Base-by-base conservation (phyloP, 2,329 filamentous ascomycete genomes). In the Penicillium sp. region DNA sequence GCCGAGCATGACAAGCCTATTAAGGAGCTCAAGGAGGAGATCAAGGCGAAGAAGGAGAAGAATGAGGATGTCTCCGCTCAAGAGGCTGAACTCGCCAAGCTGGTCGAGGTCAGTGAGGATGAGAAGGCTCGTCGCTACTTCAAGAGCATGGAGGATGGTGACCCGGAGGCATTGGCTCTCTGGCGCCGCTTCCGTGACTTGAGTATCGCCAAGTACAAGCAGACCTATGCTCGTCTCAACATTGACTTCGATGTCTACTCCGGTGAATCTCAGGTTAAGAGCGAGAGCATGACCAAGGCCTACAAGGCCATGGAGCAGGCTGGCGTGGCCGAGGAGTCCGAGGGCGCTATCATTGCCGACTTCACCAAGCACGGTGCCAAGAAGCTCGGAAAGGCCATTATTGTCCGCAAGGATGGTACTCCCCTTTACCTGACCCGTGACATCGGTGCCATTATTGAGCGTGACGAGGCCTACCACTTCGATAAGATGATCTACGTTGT, bases 401-500 rank as follows among this genome's bases (percentile, higher is more conserved):
- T 90, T 47, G 80, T 88, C 62, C 86, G 86, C 69, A 84, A 86
- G 74, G 84, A 87, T 58, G 88, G 88, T 35, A 89, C 85, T 2
- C 84, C 84, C 11, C 80, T 87, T 1, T 90, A 90, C 71, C 78
- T 90, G 35, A 86, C 88, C 27, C 83, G 88, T 64, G 88, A 90
- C 69, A 84, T 90, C 43, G 88, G 85, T 13, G 85, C 86, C 5
- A 85, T 85, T 29, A 70, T 85, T 21, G 86, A 89, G 73, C 83
- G 87, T 69, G 79, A 81, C 55, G 80, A 87, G 56, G 80, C 82
- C 56, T 85, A 85, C 71, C 71, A 84, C 64, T 87, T 86, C 64
- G 86, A 88, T 71, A 84, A 84, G 75, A 87, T 88, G 85, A 85
- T 88, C 60, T 88, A 88, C 71, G 85, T 88, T 43, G 81, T 88